Base-by-base conservation (phyloP, 495 filamentous ascomycete genomes). In the Annulohypoxylon nitens region DNA sequence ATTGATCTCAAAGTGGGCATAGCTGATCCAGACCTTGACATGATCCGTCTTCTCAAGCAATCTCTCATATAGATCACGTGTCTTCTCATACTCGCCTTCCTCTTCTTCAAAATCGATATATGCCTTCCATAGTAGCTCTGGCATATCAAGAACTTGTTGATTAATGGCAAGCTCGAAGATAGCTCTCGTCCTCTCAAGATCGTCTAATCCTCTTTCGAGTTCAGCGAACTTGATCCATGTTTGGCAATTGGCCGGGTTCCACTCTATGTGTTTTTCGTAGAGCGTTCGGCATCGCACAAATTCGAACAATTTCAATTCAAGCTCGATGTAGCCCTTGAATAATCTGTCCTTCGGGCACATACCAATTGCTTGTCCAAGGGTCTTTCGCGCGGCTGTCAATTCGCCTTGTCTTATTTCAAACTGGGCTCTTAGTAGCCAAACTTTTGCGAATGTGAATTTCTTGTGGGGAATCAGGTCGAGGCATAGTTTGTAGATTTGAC, bases 41-140 rank as follows among this genome's bases (percentile, higher is more conserved):
- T 99, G 97, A 78, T 93, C 92, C 16, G 97, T 97, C 89, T 95
- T 97, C 78, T 93, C 83, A 39, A 99, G 86, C 23, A 99, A 85
- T 25, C 96, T 89, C 83, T 98, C 96, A 82, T 98, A 99, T 58
- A 99, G 83, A n/a, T 83, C 79, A 51, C 96, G 86, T 1, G 93
- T 91, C 36, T 89, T 85, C 34, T 93, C 94, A 81, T 93, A 97
- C 80, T 98, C 93, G 61, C 90, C 92, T 78, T 95, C 92, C 69
- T 97, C 92, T 77, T 97, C 95, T 81, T 98, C 97, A 76, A 98
- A 99, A 81, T 98, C 95, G 76, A 99, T 98, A 78, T 97, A 99
- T 2, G 93, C 89, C 81, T 97, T 97, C 96, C 96, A 99, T 10
- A 99, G 82, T 64, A 97, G 82, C 82, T 99, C 96, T 4, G 96